Base-by-base conservation (phyloP, 2,329 filamentous ascomycete species). In the Thelonectria blattea region DNA sequence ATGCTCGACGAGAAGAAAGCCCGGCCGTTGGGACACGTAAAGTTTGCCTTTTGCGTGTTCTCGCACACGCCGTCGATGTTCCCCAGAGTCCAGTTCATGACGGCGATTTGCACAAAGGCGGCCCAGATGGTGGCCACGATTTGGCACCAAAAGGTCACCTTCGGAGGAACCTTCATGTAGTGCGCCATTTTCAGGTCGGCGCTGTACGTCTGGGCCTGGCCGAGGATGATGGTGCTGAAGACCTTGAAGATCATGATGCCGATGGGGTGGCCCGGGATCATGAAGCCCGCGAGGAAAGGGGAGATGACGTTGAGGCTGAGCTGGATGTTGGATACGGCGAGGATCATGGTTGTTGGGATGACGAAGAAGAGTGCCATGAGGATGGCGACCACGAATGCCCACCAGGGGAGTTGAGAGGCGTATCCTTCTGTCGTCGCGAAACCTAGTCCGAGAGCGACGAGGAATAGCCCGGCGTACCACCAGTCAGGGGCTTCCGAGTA, bases 1-100 rank as follows among this genome's bases (percentile, higher is more conserved):
- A 85, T 76, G 3, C 83, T 85, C 6, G 79, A 80, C 2, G 80
- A 84, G 74, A 85, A 87, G 72, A 74, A 74, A 0, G 72, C 64
- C 2, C 69, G 74, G n/a, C 76, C 77, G 54, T 79, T 79, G 11
- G 77, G 77, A 52, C 77, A 79, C 4, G 72, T 79, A 62, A 78
- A 58, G 48, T 67, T 46, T 51, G 65, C 50, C 14, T 60, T 56
- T 55, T 71, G 69, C 37, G 46, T 18, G 12, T 62, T 61, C 30
- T 68, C 65, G 60, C 84, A 88, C 12, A 86, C 76, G 10, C 78
- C 74, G 3, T 75, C 65, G 56, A 88, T 86, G 43, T 81, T 76
- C 17, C 74, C 73, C 3, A 80, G 70, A 1, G 75, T 76, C 75
- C 76, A 80, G 61, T 81, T 79, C 65, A 80, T 73, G 6, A 81